phyloP scores from a whole-genome alignment of 2,329 filamentous ascomycete genomes.

The Xylariaceae sp. region DNA sequence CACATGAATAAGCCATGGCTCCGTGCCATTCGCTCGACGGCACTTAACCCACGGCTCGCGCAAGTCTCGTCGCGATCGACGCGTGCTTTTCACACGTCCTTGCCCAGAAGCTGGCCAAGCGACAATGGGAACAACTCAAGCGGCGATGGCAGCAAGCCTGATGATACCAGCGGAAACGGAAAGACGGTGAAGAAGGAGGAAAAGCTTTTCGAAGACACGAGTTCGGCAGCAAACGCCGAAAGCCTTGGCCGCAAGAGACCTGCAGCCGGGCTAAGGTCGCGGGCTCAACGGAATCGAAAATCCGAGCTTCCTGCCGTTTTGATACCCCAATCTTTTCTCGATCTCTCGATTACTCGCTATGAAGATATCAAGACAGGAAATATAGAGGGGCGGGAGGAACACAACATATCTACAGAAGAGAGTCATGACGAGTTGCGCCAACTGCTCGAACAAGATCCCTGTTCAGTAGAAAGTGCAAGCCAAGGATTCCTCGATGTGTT shows the following conservation, averaged over 20 bases:
- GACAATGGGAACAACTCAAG: conserved; percentile 15
- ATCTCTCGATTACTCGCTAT: conserved; percentile 43
- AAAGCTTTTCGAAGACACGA: conserved; percentile 22
- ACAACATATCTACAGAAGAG: background rate
- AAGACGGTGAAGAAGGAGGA: conserved; percentile 15
- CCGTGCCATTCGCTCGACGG: conserved; percentile 29
- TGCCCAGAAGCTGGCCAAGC: conserved; percentile 15
- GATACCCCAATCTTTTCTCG: conserved; percentile 55
- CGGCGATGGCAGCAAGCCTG: conserved; percentile 23
- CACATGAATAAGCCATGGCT: conserved; percentile 31
- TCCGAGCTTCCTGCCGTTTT: conserved; percentile 47
- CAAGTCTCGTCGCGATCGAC: conserved; percentile 12
- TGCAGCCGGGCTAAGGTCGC: conserved; percentile 17
- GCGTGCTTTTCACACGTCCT: conserved; percentile 24
- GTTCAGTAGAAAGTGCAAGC: too few relatives aligned
- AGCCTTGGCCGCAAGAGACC: conserved; percentile 24
- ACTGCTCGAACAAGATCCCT: too few relatives aligned
- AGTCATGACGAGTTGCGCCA: too few relatives aligned
- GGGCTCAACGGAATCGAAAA: conserved; percentile 27
- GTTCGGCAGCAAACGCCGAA: conserved; percentile 17
- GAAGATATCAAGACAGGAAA: conserved; percentile 15
- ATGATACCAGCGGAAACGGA: conserved; percentile 10
- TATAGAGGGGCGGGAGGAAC: conserved; percentile 9
- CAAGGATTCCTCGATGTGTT: too few relatives aligned
- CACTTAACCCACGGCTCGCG: conserved; percentile 18